These are phyloP conservation scores for Aureobasidium sp. DNA, from an alignment of 2,329 filamentous ascomycete genomes.

Conservation along the genomic window DNA sequence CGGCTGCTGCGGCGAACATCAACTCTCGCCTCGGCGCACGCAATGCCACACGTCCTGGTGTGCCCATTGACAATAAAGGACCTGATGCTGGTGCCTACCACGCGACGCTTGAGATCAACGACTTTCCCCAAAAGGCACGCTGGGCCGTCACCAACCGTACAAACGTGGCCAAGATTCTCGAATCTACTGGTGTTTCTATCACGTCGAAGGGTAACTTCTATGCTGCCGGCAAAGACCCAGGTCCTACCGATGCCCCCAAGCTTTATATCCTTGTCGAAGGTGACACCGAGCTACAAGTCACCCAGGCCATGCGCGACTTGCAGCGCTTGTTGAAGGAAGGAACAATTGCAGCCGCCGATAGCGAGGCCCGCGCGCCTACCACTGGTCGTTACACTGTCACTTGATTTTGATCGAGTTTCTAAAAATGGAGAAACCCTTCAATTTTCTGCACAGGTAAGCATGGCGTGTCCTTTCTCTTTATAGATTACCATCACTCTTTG, in stretches of 20 bases:
- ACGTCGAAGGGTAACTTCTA: slow-evolving; percentile 97
- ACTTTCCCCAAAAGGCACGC: slow-evolving; percentile 95
- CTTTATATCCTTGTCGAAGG: slow-evolving; percentile 96
- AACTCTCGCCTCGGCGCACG: slow-evolving; percentile 84
- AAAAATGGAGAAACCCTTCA: not conserved
- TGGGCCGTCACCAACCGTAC: slow-evolving; percentile 99
- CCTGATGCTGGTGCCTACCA: slow-evolving; percentile 96
- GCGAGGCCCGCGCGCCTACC: slow-evolving; percentile 70
- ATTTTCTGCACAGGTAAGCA: not conserved
- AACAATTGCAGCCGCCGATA: slow-evolving; percentile 80
- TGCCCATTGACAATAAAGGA: slow-evolving; percentile 96
- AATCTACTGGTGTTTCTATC: slow-evolving; percentile 89
- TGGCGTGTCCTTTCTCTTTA: not conserved
- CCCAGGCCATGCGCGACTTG: slow-evolving; percentile 82
- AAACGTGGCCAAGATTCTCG: slow-evolving; percentile 96
- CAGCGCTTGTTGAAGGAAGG: slow-evolving; percentile 84
- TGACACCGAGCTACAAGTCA: slow-evolving; percentile 88
- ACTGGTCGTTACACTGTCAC: slow-evolving; percentile 70
- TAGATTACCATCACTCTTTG: not conserved
- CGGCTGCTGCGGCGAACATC: slow-evolving; percentile 86
- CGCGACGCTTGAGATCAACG: slow-evolving; percentile 96
- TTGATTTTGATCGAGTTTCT: not conserved
- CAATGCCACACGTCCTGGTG: slow-evolving; percentile 77
- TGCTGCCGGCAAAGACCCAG: slow-evolving; percentile 70
- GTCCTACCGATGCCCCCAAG: slow-evolving; percentile 72